Base-by-base conservation (phyloP, 805 yeast genomes). In the Candida coquimbonensis region DNA sequence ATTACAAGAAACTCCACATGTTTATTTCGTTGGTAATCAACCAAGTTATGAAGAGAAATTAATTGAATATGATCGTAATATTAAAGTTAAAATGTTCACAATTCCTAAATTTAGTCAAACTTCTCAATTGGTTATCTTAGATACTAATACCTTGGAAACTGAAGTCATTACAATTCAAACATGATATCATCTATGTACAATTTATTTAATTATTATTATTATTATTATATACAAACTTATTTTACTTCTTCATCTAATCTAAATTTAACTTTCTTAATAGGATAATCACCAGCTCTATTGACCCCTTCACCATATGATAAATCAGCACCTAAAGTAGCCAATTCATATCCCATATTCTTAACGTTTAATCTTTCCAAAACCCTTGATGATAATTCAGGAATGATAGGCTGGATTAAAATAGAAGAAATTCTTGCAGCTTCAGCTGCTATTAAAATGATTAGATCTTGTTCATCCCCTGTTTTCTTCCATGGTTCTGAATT, bases 11-110 rank as follows among this genome's bases (percentile, higher is more conserved):
- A 78, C 86, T 16, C 98, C 98, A 1, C 90, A 88, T 60, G 83
- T 90, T 3, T 88, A 85, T 57, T 79, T 87, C 54, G 87, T 78
- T 4, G 98, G 96, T 0, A 91, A 90, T 59, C 96, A 88, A 62
- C 77, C 82, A 0, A 59, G 62, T 31, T 88, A 72, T 61, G 82
- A 73, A 40, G 62, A 80, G 1, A 68, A 73, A 27, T 43, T 63
- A 4, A 53, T 76, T 16, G 58, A 64, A 26, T 55, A 75, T 13
- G 66, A 58, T 1, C 61, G 63, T 25, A 66, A 61, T 4, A 60
- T 64, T 9, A 66, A 66, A 32, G 78, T 83, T 9, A 67, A 80
- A 41, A 49, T 87, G 21, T 68, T 93, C 14, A 66, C 82, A 2
- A 70, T 93, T 7, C 97, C 99, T 0, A 70, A 70, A 37, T 93